Percentiles rank a stretch among this genome's conserved stretches.
Evolutionary conservation across 495 filamentous ascomycete species (phyloP).

Genomic region (Xanthoparmelia taractica): DNA sequence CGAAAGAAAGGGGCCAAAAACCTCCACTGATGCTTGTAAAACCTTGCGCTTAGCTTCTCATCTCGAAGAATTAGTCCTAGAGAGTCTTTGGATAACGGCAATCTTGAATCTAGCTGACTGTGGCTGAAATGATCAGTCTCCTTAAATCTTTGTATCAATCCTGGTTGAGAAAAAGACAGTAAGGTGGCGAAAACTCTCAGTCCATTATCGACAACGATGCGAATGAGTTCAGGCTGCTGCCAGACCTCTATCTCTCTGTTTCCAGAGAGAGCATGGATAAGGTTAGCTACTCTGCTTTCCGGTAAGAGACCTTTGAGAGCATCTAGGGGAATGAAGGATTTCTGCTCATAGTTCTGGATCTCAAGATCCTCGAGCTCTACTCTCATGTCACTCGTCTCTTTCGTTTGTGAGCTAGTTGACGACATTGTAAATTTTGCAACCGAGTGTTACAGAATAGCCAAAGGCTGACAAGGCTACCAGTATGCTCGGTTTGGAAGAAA

Average conservation of each 20-base stretch:
- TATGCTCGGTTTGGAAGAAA: no score
- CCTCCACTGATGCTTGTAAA: conserved; percentile 9
- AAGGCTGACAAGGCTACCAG: background rate
- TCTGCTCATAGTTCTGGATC: background rate
- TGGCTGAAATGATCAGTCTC: conserved; percentile 1
- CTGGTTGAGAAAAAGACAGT: background rate
- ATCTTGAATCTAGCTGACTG: background rate
- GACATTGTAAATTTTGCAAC: background rate
- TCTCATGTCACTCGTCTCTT: background rate
- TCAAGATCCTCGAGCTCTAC: background rate
- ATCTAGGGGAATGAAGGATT: background rate
- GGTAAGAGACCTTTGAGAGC: background rate
- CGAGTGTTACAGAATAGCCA: background rate
- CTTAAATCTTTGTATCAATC: background rate
- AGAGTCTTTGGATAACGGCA: background rate
- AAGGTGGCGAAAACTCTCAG: background rate
- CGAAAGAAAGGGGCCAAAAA: conserved; percentile 9
- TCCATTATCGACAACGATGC: background rate
- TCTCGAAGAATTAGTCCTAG: background rate
- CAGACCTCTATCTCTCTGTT: background rate
- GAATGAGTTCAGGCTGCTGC: background rate
- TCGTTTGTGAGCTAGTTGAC: background rate
- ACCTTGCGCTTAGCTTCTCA: background rate
- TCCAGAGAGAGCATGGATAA: background rate
- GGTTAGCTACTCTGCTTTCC: background rate